Evolutionary conservation across 257 asterid genomes (phyloP), one percentile per base, ranked within the genome.

Genomic region (Solanum tacnaense): DNA sequence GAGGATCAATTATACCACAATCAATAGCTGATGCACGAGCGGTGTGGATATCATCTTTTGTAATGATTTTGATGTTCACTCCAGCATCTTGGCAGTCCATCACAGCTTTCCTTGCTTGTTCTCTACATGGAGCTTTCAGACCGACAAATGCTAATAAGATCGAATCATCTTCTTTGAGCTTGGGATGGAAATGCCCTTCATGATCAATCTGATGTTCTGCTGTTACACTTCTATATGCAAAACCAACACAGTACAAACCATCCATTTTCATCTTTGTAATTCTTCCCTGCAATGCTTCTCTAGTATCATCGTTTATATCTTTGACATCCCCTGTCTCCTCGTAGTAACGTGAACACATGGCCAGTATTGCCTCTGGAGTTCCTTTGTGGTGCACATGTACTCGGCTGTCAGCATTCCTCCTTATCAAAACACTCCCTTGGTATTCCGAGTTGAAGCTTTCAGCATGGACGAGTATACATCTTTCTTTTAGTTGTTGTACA

Each of bases 21-120:
- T 96, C 95, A 4, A 91, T 23, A 32, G 98, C 98, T 25, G 89
- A 90, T 20, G 98, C 97, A 84, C 84, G 92, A 13, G 98, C 98
- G 1, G 95, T 93, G 90, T 84, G 90, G 25, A 93, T 86, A 56
- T 95, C 92, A 86, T 92, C 96, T 16, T 94, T 93, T 2, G 98
- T 95, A 65, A 95, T 88, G 92, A 96, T 91, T 84, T 91, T 94
- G 89, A 96, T 87, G 81, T 91, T 88, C 6, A 94, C 94, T 8
- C 95, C 97, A 9, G 98, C 97, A 11, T 78, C 49, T 84, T 89
- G 88, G 89, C 96, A 95, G n/a, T 90, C 89, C 60, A 87, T 58
- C 49, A 96, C 91, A 39, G 98, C 94, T 87, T 91, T 90, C 84
- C 70, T 86, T 18, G 90, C 96, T 13, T 92, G 93, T 4, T 91